These are phyloP conservation scores for Ceratobasidium theobromae DNA, from an alignment of 1,284 basidiomycete species.

Conservation along the genomic window DNA sequence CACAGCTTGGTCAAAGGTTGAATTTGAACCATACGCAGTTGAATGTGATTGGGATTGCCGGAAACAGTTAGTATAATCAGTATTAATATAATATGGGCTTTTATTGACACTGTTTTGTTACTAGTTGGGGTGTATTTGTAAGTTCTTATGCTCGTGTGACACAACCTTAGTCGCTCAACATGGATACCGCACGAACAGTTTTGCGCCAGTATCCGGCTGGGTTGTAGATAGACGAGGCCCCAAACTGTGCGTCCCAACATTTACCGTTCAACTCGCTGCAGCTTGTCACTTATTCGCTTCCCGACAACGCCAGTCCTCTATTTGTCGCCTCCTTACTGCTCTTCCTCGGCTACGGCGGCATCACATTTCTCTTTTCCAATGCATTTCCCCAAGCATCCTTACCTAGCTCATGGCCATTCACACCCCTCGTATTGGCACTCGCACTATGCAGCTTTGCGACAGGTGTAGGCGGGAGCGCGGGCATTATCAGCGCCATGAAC, in stretches of 20 bases:
- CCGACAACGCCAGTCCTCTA: slow-evolving; percentile 41
- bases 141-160: slow-evolving; percentile 37
- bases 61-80: slow-evolving; percentile 4
- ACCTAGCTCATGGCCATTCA: slow-evolving; percentile 11
- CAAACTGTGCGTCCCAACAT: slow-evolving; percentile 46
- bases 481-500: slow-evolving; percentile 44
- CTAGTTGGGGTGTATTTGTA: slow-evolving; percentile 43
- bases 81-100: not conserved
- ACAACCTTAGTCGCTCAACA: slow-evolving; percentile 43
- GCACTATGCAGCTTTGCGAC: slow-evolving; percentile 23
- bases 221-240: slow-evolving; percentile 69
- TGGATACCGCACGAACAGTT: slow-evolving; percentile 60
- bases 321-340: slow-evolving; percentile 53
- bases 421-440: not conserved
- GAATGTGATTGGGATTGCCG: slow-evolving; percentile 60
- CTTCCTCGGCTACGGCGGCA: slow-evolving; percentile 65
- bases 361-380: slow-evolving; percentile 60
- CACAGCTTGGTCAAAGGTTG: slow-evolving; percentile 18
- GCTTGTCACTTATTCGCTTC: not conserved
- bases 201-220: slow-evolving; percentile 66
- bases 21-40: slow-evolving; percentile 67
- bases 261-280: slow-evolving; percentile 44
- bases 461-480: slow-evolving; percentile 34
- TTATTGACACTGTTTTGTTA: not conserved
- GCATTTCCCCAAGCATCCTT: slow-evolving; percentile 37